Percentiles rank a stretch among this genome's conserved stretches.
Evolutionary conservation across 1,139 yeast genomes (phyloP).

Genomic region (Taiozyma sp.): DNA sequence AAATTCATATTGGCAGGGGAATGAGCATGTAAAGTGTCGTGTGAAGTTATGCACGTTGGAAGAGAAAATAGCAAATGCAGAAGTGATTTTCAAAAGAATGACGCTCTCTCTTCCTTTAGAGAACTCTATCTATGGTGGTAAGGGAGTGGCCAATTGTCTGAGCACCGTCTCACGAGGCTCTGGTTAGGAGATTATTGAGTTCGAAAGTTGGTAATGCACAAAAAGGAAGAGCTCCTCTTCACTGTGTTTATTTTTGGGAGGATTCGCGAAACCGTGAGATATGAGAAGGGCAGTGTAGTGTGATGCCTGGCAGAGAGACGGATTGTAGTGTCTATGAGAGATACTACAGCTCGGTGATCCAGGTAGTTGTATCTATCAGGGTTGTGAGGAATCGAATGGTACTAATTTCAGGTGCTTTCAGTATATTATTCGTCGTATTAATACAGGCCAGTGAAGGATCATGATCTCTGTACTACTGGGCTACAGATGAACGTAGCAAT

Average conservation of each 20-base stretch:
- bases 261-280: not conserved
- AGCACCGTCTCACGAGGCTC: not conserved
- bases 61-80: not conserved
- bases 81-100: not conserved
- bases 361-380: not conserved
- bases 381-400: not conserved
- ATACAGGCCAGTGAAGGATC: not conserved
- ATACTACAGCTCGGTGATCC: not conserved
- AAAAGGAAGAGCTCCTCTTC: not conserved
- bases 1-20: conserved; percentile 29
- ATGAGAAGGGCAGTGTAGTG: not conserved
- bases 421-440: not conserved
- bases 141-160: not conserved
- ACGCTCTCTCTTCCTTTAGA: not conserved
- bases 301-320: not conserved
- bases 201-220: not conserved
- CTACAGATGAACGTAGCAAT: not conserved
- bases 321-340: no score
- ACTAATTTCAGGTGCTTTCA: not conserved
- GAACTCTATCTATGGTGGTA: not conserved
- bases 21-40: not conserved
- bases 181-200: not conserved
- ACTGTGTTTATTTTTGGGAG: not conserved
- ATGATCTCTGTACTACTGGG: no score
- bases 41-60: not conserved